phyloP scores from a whole-genome alignment of 306 rosid species.

The Abrus precatorius region DNA sequence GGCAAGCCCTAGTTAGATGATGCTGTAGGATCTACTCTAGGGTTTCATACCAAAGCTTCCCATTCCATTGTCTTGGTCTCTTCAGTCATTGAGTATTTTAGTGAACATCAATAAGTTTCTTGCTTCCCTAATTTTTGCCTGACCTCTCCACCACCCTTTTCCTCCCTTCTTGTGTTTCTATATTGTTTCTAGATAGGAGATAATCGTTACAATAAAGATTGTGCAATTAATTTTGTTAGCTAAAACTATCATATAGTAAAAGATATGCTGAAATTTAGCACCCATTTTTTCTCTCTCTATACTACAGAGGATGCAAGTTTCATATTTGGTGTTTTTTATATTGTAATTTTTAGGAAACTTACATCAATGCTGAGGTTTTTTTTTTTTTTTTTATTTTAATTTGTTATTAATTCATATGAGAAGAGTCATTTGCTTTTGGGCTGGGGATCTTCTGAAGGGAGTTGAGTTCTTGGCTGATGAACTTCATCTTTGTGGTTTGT shows the following conservation, averaged over 20 bases:
- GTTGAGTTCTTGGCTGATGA: neutral
- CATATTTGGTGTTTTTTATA: neutral
- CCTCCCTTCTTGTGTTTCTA: neutral
- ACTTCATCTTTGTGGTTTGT: conserved; percentile 23
- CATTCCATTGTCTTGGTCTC: neutral
- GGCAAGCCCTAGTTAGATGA: neutral
- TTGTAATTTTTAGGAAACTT: neutral
- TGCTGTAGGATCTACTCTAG: neutral
- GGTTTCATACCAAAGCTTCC: neutral
- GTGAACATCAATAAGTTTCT: conserved; percentile 7
- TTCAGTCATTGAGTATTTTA: neutral
- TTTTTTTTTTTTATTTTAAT: no score
- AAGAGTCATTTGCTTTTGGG: neutral
- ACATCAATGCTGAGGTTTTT: neutral
- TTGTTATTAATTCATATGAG: conserved; percentile 10
- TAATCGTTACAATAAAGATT: neutral
- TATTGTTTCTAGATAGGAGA: neutral
- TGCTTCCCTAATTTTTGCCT: neutral
- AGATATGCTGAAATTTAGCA: neutral
- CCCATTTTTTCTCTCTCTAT: neutral
- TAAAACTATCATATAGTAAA: neutral
- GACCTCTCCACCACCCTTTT: neutral
- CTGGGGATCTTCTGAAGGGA: neutral
- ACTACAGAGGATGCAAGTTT: neutral
- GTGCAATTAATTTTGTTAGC: conserved; percentile 2